Percentiles rank a stretch among this genome's conserved stretches.
These are phyloP conservation scores for Wickerhamomyces queroliae DNA, from an alignment of 805 yeast genomes.

Conservation along the genomic window DNA sequence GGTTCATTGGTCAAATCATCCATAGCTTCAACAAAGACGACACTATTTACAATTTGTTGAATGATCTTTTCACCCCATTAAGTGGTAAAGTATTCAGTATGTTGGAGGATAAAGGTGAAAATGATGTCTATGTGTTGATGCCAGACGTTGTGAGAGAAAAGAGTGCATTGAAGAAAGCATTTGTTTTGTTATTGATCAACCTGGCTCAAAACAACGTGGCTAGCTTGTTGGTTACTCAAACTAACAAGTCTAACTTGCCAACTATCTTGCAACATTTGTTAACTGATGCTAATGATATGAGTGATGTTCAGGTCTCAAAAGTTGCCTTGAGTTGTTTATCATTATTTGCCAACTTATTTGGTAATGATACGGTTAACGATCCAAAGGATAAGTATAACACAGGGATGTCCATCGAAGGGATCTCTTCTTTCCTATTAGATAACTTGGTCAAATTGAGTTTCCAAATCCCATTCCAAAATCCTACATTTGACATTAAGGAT, in stretches of 20 bases:
- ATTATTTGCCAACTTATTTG: constrained; percentile 57
- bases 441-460: constrained; percentile 63
- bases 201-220: constrained; percentile 74
- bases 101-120: constrained; percentile 37
- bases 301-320: constrained; percentile 63
- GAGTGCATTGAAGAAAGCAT: constrained; percentile 59
- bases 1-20: constrained; percentile 83
- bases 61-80: constrained; percentile 71
- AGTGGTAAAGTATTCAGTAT: constrained; percentile 53
- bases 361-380: constrained; percentile 64
- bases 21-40: constrained; percentile 69
- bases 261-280: constrained; percentile 57
- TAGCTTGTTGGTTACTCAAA: constrained; percentile 65
- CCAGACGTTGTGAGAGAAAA: constrained; percentile 67
- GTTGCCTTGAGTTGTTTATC: constrained; percentile 64
- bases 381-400: constrained; percentile 47
- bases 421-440: constrained; percentile 63
- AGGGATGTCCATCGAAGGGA: constrained; percentile 52
- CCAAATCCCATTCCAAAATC: constrained; percentile 74
- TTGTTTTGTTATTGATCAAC: constrained; percentile 62
- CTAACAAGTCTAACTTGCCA: constrained; percentile 57
- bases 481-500: constrained; percentile 61
- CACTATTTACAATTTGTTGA: constrained; percentile 65
- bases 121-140: constrained; percentile 27
- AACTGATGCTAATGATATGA: constrained; percentile 54